Evolutionary conservation across 768 basidiomycete species (phyloP), one percentile per base, ranked within the genome.

Genomic region (Cyclocybe cylindracea): DNA sequence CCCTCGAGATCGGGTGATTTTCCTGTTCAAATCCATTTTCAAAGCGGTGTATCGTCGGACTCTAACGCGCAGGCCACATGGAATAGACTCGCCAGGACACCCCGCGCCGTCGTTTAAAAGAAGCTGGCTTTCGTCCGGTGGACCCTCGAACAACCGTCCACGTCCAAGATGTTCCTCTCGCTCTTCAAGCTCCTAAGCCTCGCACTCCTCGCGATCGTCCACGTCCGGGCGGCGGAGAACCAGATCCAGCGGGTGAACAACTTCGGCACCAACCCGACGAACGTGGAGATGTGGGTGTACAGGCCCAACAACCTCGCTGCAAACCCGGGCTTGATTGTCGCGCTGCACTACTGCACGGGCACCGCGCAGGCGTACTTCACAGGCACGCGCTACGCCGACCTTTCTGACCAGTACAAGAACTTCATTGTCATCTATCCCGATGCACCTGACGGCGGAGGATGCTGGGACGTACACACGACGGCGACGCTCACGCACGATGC

Each of bases 401-500:
- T 79, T 41, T 77, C 82, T 1, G 79, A 84, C 54, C 53, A 60
- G 43, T 54, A 75, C 50, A 77, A 55, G 48, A 52, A 74, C 5
- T 83, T 69, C 67, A 72, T 83, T 52, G 78, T 83, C 44, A 72
- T 83, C 58, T 82, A 74, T 55, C 77, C 75, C 14, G 60, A 71
- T 54, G 74, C 77, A 2, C 77, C 75, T 4, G 64, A 70, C 49
- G 53, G 60, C 10, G 78, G 78, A 45, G 71, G 70, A 54, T 82
- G 80, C 67, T 83, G 78, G 77, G 81, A 83, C 54, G 80, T 83
- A 31, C 68, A 72, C 59, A 72, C 76, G 34, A 72, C 61, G 48
- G 76, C 66, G 34, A 82, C 82, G 5, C 70, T 84, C 54, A 80
- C 75, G 14, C 82, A 83, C 59, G 71, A 83, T 58, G 75, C 67